A percentile compares a stretch with the other conserved stretches of the same genome.
Conservation (phyloP, 495 filamentous ascomycete species). For the Neurospora sp. region DNA sequence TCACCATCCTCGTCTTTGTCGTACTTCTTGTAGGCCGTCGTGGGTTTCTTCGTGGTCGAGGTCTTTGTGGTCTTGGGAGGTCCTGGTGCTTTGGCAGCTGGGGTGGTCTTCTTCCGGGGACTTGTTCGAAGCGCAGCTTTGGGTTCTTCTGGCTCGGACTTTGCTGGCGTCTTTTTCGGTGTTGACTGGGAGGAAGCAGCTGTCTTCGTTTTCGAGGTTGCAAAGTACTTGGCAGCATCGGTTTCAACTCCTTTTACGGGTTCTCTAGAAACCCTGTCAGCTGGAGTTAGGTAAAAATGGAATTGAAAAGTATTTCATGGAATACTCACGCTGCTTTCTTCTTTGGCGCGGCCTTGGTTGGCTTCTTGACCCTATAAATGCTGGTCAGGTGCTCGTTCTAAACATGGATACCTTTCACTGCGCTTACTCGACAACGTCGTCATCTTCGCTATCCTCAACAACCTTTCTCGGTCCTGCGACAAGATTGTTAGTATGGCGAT, state of each 20-base stretch:
- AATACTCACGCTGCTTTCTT: constrained; percentile 34
- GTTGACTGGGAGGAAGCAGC: constrained; percentile 17
- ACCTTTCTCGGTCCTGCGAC: constrained; percentile 47
- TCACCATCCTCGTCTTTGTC: constrained; percentile 34
- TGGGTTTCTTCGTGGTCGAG: constrained; percentile 22
- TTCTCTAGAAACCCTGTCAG: constrained; percentile 1
- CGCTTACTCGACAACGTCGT: constrained; percentile 33
- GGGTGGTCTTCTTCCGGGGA: constrained; percentile 28
- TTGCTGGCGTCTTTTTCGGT: constrained; percentile 23
- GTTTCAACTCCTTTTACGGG: constrained; percentile 33
- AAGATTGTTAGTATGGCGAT: constrained; percentile 13
- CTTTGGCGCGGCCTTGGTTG: constrained; percentile 25
- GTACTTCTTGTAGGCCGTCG: constrained; percentile 20
- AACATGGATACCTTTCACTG: neutral
- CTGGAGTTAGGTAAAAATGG: neutral
- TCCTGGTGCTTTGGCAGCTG: constrained; percentile 10
- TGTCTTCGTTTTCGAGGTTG: constrained; percentile 31
- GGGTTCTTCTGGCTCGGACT: constrained; percentile 12
- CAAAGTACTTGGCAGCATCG: constrained; percentile 40
- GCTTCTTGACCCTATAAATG: constrained; percentile 28
- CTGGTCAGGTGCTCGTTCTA: neutral
- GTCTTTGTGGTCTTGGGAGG: constrained; percentile 16
- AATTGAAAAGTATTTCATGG: neutral
- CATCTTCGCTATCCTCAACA: constrained; percentile 66
- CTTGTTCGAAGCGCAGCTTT: constrained; percentile 29